Base-by-base conservation (phyloP, 192 early-diverging fungal genomes). In the Linnemannia elongata region DNA sequence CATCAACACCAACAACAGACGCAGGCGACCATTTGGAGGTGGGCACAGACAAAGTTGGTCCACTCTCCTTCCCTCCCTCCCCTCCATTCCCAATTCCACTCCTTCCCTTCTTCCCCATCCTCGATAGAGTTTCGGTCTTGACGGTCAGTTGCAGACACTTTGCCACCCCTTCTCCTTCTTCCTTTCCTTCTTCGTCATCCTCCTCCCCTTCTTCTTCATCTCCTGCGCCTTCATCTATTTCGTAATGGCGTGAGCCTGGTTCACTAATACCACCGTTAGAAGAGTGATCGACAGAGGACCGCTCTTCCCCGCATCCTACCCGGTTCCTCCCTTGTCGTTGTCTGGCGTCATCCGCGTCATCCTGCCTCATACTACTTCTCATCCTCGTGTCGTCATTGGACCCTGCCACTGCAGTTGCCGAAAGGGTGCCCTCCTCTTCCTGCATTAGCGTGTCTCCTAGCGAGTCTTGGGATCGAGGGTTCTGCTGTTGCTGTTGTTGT, bases 71-170 rank as follows among this genome's bases (percentile, higher is more conserved):
- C 57, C n/a, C 57, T 12, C 57, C n/a, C 42, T 44, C 44, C 15
- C 44, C 44, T 39, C 38, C 6, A 39, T 39, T 39, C 20, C 18
- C n/a, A 60, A 10, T 60, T 10, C n/a, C n/a, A 57, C 20, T 57
- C 54, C 54, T 60, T 30, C 6, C 69, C 13, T 9, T 22, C 20
- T 22, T 71, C 69, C 6, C 13, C 35, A n/a, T 71, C 38, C 38
- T 72, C 38, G 70, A 41, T 75, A 75, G 35, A 55, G 76, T 77
- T 68, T 77, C 76, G 76, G 76, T 45, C 60, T 77, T n/a, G 60
- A 68, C 27, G 60, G 76, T 30, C 76, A 77, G 54, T 36, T 38
- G 20, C 76, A 38, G 74, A 49, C 74, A 54, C 52, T 45, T 66
- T 35, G 54, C 55, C n/a, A 38, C 47, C 3, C 15, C 72, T 74